Percentiles rank a stretch among this genome's conserved stretches.
These are phyloP conservation scores for Arxiozyma heterogenica DNA, from an alignment of 1,139 yeast species.

Conservation along the genomic window DNA sequence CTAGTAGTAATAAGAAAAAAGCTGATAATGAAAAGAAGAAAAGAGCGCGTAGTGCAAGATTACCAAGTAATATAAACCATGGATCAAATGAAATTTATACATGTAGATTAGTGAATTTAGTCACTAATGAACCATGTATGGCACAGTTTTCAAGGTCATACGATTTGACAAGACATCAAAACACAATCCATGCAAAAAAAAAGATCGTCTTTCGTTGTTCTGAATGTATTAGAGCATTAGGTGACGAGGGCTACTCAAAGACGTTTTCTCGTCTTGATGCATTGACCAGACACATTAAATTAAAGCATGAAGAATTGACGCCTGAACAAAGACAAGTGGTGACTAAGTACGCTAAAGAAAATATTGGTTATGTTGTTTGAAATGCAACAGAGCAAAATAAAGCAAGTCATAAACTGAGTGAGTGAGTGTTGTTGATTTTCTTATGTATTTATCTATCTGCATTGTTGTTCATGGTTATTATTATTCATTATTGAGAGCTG, in stretches of 20 bases:
- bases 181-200: conserved; percentile 86
- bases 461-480: not conserved
- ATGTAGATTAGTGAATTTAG: conserved; percentile 54
- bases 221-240: conserved; percentile 57
- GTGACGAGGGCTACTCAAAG: conserved; percentile 40
- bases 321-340: conserved; percentile 63
- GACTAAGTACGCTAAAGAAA: conserved; percentile 64
- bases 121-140: conserved; percentile 55
- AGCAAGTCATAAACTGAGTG: too few relatives aligned
- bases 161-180: conserved; percentile 90
- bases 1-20: not conserved
- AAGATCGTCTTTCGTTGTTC: conserved; percentile 81
- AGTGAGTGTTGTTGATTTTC: not conserved
- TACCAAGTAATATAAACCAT: not conserved
- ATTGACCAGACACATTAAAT: conserved; percentile 81
- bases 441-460: not conserved
- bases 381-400: conserved; percentile 2
- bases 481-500: too few relatives aligned
- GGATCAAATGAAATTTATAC: conserved; percentile 39
- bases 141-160: conserved; percentile 89
- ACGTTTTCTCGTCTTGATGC: conserved; percentile 94
- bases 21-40: not conserved
- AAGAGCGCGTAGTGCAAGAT: not conserved
- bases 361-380: conserved; percentile 50
- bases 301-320: conserved; percentile 63